Evolutionary conservation across 2,329 filamentous ascomycete genomes (phyloP), one percentile per base, ranked within the genome.

Genomic region (Pseudohalonectria lignicola): DNA sequence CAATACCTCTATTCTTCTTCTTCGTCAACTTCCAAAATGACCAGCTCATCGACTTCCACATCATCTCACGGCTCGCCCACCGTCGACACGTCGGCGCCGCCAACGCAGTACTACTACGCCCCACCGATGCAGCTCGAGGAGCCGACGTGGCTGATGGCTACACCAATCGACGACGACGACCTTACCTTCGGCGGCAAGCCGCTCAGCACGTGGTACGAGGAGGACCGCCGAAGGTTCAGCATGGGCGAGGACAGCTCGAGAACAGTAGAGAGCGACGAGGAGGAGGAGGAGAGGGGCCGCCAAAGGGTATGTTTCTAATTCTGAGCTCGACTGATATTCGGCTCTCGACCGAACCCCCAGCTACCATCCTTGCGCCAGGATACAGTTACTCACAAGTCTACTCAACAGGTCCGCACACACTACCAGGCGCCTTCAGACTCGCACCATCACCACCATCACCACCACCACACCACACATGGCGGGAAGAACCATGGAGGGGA

Each of bases 161-260:
- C 68, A 35, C 60, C 71, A 43, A 77, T 77, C 47, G 71, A 77
- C 40, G 73, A 77, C 49, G 71, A 76, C 40, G 73, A 77, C 45
- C 60, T 77, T 28, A 75, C 66, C 53, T 77, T 76, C 47, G 71
- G 71, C 40, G 73, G 73, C 48, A 77, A 76, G 63, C 63, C 70
- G 29, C 54, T 77, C 31, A 71, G 71, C 52, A 58, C 65, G 13
- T 76, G 71, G 71, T 74, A 77, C 52, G 73, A 77, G 55, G 73
- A 77, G 57, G 70, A 74, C 44, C 62, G 69, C 31, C 56, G 62
- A 36, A 57, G 63, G 15, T 52, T 64, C 36, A 66, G 60, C 55
- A 55, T 52, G 40, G 53, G 50, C 18, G 47, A 46, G 9, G 39
- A 45, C 16, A 32, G 39, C 26, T 39, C 40, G 10, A 36, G 31